Evolutionary conservation across 169 alveolate genomes (phyloP).

Genomic region (Babesia bovis): DNA sequence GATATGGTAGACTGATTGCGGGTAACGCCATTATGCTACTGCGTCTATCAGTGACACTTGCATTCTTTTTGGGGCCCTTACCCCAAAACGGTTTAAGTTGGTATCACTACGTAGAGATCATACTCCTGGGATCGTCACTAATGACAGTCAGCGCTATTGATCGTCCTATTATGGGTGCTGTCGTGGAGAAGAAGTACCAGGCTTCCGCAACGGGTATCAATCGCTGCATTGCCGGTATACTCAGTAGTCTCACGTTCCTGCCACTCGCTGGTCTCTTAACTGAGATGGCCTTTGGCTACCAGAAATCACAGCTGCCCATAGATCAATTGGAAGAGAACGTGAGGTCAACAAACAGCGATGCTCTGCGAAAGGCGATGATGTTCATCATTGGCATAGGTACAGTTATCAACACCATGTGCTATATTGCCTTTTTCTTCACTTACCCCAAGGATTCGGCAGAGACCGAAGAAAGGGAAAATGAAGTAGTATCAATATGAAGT

Average conservation of each 20-base stretch:
- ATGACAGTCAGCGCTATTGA: conserved; percentile 89
- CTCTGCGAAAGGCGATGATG: conserved; percentile 24
- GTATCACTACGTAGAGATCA: conserved; percentile 64
- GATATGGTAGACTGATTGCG: conserved; percentile 85
- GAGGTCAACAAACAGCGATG: conserved; percentile 8
- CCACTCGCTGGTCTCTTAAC: conserved; percentile 86
- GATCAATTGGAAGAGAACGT: neutral
- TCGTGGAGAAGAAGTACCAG: conserved; percentile 85
- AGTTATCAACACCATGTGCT: conserved; percentile 6
- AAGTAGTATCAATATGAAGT: too few relatives aligned
- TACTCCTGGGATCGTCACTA: conserved; percentile 84
- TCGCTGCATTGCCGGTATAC: conserved; percentile 85
- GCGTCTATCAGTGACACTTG: conserved; percentile 73
- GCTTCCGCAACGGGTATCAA: conserved; percentile 84
- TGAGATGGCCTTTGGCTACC: conserved; percentile 81
- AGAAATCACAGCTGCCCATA: neutral
- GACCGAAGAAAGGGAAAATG: neutral
- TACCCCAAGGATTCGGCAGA: conserved; percentile 6
- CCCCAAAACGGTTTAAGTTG: conserved; percentile 56
- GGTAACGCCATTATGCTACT: conserved; percentile 76
- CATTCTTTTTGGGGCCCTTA: conserved; percentile 72
- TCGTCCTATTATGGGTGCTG: conserved; percentile 86
- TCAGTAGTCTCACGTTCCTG: conserved; percentile 85
- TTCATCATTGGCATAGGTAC: conserved; percentile 9
- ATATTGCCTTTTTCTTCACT: conserved; percentile 18